Evolutionary conservation across 164 flowering plant genomes (phyloP).

Genomic region (Vitis rotundifolia): DNA sequence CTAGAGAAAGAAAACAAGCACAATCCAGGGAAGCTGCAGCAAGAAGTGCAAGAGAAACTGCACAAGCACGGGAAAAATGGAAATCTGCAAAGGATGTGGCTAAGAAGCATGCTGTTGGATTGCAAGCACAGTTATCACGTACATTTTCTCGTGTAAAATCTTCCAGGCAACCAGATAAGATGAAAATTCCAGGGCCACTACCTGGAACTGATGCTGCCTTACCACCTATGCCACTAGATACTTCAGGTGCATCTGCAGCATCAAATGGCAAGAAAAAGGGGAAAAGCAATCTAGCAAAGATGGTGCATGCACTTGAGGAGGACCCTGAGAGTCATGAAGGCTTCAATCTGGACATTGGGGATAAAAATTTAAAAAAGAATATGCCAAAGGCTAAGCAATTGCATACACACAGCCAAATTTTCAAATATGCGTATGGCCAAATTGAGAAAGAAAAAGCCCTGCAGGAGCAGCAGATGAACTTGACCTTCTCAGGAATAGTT

Average conservation of each 20-base stretch:
- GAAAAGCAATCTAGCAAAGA: conserved; percentile 58
- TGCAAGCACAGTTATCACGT: conserved; percentile 76
- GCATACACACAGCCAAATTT: conserved; percentile 89
- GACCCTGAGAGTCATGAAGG: conserved; percentile 71
- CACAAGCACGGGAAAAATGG: conserved; percentile 94
- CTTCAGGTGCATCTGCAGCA: conserved; percentile 22
- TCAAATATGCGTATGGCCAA: conserved; percentile 96
- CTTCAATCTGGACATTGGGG: conserved; percentile 73
- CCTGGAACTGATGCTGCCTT: conserved; percentile 57
- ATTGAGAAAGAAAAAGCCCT: conserved; percentile 96
- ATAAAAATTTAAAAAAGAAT: conserved; percentile 62
- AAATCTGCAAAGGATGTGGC: conserved; percentile 82
- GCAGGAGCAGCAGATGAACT: conserved; percentile 68
- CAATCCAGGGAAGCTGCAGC: conserved; percentile 90
- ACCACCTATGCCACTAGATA: conserved; percentile 38
- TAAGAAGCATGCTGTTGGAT: conserved; percentile 67
- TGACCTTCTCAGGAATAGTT: conserved; percentile 87
- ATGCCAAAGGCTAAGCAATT: conserved; percentile 67
- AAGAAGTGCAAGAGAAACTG: conserved; percentile 86
- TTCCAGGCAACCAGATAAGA: conserved; percentile 26
- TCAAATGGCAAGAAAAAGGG: conserved; percentile 63
- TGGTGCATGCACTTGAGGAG: conserved; percentile 64
- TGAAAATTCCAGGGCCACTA: conserved; percentile 35
- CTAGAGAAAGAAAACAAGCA: conserved; percentile 78
- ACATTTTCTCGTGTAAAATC: conserved; percentile 82